These are phyloP conservation scores for Talaromyces marneffei DNA, from an alignment of 2,329 filamentous ascomycete species.

Conservation along the genomic window DNA sequence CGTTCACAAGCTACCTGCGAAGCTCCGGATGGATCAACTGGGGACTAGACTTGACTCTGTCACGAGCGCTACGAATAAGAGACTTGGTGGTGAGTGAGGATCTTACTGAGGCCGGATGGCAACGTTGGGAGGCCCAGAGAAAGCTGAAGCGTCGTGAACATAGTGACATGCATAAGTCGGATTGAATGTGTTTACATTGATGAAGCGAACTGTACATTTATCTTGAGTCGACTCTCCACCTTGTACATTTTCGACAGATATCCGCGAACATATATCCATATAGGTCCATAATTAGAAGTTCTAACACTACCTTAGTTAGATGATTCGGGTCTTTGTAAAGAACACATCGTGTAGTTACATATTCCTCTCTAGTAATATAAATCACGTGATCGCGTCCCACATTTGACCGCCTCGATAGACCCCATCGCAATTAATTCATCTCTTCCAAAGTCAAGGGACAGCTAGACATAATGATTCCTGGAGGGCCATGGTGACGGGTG, in stretches of 20 bases:
- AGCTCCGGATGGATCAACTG: constrained; percentile 64
- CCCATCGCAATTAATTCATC: not conserved
- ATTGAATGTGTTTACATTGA: constrained; percentile 19
- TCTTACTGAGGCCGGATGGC: constrained; percentile 85
- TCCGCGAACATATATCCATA: not conserved
- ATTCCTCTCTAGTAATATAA: too few relatives aligned
- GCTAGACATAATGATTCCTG: not conserved
- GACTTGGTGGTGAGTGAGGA: constrained; percentile 87
- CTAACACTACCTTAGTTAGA: not conserved
- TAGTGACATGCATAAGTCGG: constrained; percentile 24
- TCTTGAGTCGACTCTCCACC: not conserved
- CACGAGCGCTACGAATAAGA: constrained; percentile 64
- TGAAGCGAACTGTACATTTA: not conserved
- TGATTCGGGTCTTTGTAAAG: too few relatives aligned
- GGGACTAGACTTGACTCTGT: constrained; percentile 61
- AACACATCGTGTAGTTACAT: too few relatives aligned
- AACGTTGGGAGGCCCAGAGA: constrained; percentile 67
- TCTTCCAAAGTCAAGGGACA: not conserved
- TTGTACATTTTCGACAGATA: not conserved
- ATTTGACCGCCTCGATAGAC: not conserved
- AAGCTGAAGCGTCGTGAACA: constrained; percentile 27
- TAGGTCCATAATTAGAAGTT: not conserved
- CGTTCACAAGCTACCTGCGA: constrained; percentile 60
- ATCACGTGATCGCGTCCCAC: constrained; percentile 1
- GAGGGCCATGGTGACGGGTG: not conserved